phyloP scores from a whole-genome alignment of 2,329 filamentous ascomycete genomes.

The Sporothrix humicola region DNA sequence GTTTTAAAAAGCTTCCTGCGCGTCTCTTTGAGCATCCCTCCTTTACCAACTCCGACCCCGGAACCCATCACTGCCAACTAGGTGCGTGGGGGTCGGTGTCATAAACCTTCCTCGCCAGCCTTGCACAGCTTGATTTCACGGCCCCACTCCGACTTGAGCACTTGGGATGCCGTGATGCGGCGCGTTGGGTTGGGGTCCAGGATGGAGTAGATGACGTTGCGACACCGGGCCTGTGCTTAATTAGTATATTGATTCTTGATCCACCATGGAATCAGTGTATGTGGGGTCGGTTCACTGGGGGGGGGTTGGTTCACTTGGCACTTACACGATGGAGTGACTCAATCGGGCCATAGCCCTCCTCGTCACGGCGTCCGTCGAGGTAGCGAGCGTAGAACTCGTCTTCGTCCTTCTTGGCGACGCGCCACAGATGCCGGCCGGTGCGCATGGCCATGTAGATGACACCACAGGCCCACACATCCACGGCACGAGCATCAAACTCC shows the following conservation, averaged over 20 bases:
- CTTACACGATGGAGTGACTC: slow-evolving; percentile 93
- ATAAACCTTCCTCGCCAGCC: slow-evolving; percentile 84
- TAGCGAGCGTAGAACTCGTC: slow-evolving; percentile 98
- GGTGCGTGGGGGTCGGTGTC: neutral
- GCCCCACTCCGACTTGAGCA: slow-evolving; percentile 98
- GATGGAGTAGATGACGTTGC: slow-evolving; percentile 98
- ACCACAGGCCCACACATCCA: slow-evolving; percentile 97
- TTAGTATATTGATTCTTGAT: slow-evolving; percentile 34
- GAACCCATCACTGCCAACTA: neutral
- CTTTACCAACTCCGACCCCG: neutral
- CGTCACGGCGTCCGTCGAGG: slow-evolving; percentile 87
- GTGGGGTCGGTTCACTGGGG: neutral
- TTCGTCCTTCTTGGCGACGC: slow-evolving; percentile 93
- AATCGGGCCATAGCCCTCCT: slow-evolving; percentile 95
- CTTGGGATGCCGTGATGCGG: slow-evolving; percentile 93
- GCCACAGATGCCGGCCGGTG: slow-evolving; percentile 93
- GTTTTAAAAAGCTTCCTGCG: neutral
- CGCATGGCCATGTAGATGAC: slow-evolving; percentile 99
- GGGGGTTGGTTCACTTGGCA: neutral
- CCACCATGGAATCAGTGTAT: slow-evolving; percentile 30
- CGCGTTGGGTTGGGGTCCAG: slow-evolving; percentile 91
- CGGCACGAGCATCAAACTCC: slow-evolving; percentile 96
- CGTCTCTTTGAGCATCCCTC: neutral
- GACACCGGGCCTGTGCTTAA: slow-evolving; percentile 79
- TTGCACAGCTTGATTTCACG: slow-evolving; percentile 97